Base-by-base conservation (phyloP, 331 rosid species). In the Quercus tomentella region DNA sequence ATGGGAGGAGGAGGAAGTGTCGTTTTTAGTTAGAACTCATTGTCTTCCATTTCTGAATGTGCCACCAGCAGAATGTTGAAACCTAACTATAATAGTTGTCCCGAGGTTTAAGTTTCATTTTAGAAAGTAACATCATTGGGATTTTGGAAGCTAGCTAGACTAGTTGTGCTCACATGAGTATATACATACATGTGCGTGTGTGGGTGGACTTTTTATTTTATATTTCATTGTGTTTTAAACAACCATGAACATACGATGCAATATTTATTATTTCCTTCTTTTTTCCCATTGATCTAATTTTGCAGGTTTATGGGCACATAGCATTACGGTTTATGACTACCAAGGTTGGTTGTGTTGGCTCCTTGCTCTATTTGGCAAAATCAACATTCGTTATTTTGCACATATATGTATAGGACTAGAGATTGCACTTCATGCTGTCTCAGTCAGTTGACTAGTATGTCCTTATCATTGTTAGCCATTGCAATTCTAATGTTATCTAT, bases 271-370 rank as follows among this genome's bases (percentile, higher is more conserved):
- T 74, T 54, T 76, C 67, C 21, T 22, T 80, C 0, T 28, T 14
- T 35, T 49, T 30, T 23, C 52, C 56, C 18, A 1, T 62, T 52
- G 4, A n/a, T 72, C 21, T 82, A 33, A 67, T 80, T 82, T 84
- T 67, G 61, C 87, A 95, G 99, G 98, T 82, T 77, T 95, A 84
- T 82, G 88, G 93, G 96, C 96, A 4, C 73, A 79, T n/a, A 95
- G 97, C 73, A 81, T 95, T 82, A 91, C 93, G 2, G 92, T 91
- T 80, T 82, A 90, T 87, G 98, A 91, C 80, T 95, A 95, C 78
- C 99, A 95, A 95, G 99, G 99, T 95, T 82, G 60, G 96, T 81
- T 56, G 75, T 57, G 33, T 61, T 66, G 63, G 82, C 68, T 74
- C 41, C 55, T 65, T 83, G 70, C 43, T 43, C 25, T 60, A 3